Evolutionary conservation across 192 early-diverging fungal species (phyloP).

Genomic region (Mortierella hygrophila): DNA sequence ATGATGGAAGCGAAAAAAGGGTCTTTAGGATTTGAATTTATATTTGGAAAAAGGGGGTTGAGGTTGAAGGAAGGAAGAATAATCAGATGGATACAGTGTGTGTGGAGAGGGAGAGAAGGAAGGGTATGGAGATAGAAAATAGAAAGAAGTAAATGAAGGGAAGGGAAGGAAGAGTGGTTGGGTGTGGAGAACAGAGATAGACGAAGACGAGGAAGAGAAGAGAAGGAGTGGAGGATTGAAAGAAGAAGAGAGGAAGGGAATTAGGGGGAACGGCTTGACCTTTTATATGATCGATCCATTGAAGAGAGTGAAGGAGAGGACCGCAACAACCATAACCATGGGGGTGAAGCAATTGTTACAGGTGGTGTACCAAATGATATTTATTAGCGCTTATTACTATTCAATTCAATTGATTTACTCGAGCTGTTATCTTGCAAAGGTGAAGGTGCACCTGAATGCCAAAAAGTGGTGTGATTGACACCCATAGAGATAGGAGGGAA

Average conservation of each 20-base stretch:
- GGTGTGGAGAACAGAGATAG: background rate
- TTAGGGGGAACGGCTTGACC: background rate
- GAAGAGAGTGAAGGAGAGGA: background rate
- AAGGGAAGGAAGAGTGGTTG: background rate
- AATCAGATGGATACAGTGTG: background rate
- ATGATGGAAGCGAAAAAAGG: background rate
- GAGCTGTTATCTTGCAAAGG: background rate
- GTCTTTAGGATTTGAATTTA: background rate
- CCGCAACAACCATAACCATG: background rate
- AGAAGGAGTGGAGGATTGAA: background rate
- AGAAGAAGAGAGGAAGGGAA: background rate
- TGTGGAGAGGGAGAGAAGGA: background rate
- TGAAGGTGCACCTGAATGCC: background rate
- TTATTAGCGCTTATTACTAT: background rate
- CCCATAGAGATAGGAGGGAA: background rate
- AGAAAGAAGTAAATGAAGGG: background rate
- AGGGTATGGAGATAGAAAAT: slow-evolving; percentile 1
- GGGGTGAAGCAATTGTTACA: background rate
- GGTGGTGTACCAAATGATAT: background rate
- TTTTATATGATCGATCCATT: slow-evolving; percentile 25
- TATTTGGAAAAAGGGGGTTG: background rate
- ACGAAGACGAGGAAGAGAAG: background rate
- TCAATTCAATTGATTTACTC: background rate
- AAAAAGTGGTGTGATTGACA: slow-evolving; percentile 25
- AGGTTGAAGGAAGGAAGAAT: background rate